Percentiles rank a stretch among this genome's conserved stretches.
These are phyloP conservation scores for Capsicum pubescens DNA, from an alignment of 257 asterid genomes.

Conservation along the genomic window DNA sequence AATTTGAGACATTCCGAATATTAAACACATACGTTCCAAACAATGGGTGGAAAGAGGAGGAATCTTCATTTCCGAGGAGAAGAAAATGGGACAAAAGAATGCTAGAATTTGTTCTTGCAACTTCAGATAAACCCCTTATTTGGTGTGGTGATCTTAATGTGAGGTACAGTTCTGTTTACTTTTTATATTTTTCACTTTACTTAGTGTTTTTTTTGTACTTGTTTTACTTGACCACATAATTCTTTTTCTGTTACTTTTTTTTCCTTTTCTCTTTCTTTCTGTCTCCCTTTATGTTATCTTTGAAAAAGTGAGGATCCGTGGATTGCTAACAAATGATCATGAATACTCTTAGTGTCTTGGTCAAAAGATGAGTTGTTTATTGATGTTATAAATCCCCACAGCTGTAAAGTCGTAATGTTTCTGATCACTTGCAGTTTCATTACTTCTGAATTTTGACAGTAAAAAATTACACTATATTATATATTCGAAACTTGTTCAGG, in stretches of 20 bases:
- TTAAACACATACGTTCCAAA: constrained; percentile 89
- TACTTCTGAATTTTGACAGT: constrained; percentile 14
- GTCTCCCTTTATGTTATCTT: not conserved
- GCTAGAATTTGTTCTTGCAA: constrained; percentile 69
- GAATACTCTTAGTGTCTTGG: not conserved
- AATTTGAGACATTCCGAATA: constrained; percentile 79
- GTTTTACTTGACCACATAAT: not conserved
- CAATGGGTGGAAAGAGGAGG: constrained; percentile 98
- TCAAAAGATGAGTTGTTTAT: constrained; percentile 21
- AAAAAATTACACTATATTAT: not conserved
- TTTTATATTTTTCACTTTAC: constrained; percentile 5
- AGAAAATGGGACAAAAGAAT: constrained; percentile 98
- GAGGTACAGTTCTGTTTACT: constrained; percentile 54
- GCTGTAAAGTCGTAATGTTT: not conserved
- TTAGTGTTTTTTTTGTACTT: not conserved
- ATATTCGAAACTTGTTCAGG: not conserved
- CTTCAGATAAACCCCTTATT: constrained; percentile 83
- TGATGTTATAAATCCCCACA: not conserved
- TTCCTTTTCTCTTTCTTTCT: constrained; percentile 13
- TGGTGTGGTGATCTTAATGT: constrained; percentile 99
- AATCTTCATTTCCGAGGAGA: constrained; percentile 84
- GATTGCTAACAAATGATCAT: not conserved
- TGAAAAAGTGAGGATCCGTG: not conserved
- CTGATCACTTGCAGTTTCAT: constrained; percentile 18
- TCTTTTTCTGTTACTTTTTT: constrained; percentile 5